phyloP scores from a whole-genome alignment of 2,329 filamentous ascomycete species.

The Passalora sequoiae region DNA sequence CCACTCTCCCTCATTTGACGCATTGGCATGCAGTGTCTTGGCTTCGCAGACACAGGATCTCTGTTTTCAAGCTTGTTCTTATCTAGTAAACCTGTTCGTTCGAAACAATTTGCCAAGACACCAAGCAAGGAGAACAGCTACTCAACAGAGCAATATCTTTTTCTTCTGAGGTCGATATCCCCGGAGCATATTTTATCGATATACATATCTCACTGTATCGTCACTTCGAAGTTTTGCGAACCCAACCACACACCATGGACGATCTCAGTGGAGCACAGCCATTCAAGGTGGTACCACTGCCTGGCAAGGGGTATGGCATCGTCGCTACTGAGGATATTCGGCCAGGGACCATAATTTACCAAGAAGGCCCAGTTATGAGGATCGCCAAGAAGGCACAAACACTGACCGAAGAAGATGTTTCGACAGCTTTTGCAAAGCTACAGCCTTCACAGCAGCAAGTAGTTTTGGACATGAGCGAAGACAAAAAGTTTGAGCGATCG shows the following conservation, averaged over 20 bases:
- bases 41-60: background rate
- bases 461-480: slow-evolving; percentile 6
- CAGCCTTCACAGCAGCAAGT: background rate
- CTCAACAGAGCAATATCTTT: too few relatives aligned
- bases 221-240: too few relatives aligned
- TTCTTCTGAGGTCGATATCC: too few relatives aligned
- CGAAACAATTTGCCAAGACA: background rate
- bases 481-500: background rate
- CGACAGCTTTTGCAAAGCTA: slow-evolving; percentile 6
- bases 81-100: background rate
- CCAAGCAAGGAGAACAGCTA: too few relatives aligned
- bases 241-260: too few relatives aligned
- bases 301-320: slow-evolving; percentile 10
- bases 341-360: slow-evolving; percentile 8
- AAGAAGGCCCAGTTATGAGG: slow-evolving; percentile 8
- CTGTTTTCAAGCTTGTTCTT: background rate
- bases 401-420: slow-evolving; percentile 6
- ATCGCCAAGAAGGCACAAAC: slow-evolving; percentile 6
- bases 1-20: background rate
- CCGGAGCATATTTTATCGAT: too few relatives aligned
- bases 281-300: background rate
- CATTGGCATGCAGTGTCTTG: background rate
- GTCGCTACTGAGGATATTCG: slow-evolving; percentile 7
- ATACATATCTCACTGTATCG: too few relatives aligned
- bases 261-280: background rate